phyloP scores from a whole-genome alignment of 352 stramenopile species.

The Phytophthora uliginosa region DNA sequence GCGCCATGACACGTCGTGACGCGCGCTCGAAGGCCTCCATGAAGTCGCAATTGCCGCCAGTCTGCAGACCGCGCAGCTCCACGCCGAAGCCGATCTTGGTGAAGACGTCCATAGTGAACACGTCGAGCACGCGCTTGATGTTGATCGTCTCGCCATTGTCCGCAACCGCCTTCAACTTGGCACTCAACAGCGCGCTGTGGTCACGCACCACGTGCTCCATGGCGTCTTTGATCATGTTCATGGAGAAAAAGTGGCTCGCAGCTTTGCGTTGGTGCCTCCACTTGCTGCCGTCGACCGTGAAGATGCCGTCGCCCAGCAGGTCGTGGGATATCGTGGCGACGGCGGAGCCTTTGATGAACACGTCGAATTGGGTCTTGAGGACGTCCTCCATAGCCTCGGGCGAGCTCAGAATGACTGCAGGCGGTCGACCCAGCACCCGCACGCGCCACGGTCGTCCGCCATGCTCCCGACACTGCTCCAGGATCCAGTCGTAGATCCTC shows the following conservation, averaged over 20 bases:
- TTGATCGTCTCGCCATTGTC: conserved; percentile 37
- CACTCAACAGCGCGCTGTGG: conserved; percentile 39
- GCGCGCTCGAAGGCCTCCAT: conserved; percentile 52
- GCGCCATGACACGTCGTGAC: conserved; percentile 41
- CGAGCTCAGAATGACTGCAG: conserved; percentile 51
- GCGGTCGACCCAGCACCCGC: conserved; percentile 42
- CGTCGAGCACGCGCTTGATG: conserved; percentile 63
- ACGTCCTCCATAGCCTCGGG: conserved; percentile 63
- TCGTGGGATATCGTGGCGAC: conserved; percentile 51
- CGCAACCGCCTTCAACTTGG: conserved; percentile 29
- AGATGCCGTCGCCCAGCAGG: conserved; percentile 85
- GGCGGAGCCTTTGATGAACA: conserved; percentile 72
- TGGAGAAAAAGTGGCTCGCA: conserved; percentile 91
- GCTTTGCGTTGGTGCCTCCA: conserved; percentile 88
- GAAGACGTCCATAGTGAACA: conserved; percentile 80
- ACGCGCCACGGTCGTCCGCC: conserved; percentile 56
- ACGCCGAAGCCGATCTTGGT: conserved; percentile 79
- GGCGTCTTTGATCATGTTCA: conserved; percentile 57
- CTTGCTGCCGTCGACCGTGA: conserved; percentile 63
- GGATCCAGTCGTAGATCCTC: conserved; percentile 70
- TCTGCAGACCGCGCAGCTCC: conserved; percentile 53
- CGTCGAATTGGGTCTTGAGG: conserved; percentile 75
- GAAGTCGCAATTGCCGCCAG: conserved; percentile 37
- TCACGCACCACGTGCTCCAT: conserved; percentile 64
- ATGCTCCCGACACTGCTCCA: conserved; percentile 56